Evolutionary conservation across 148 eudicot species (phyloP).

Genomic region (Nepenthes gracilis): DNA sequence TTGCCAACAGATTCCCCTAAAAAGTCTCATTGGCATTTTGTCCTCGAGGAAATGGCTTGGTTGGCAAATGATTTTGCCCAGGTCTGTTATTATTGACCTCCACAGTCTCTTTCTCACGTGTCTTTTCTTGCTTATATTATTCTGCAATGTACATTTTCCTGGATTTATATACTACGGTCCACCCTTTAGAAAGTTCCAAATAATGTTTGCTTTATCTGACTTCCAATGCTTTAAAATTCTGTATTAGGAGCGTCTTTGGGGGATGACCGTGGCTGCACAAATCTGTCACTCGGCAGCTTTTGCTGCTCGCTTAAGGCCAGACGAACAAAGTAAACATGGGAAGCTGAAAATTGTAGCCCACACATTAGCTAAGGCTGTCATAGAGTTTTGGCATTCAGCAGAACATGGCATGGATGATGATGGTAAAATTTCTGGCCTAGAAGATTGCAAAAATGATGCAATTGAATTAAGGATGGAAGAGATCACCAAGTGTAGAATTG

Average conservation of each 20-base stretch:
- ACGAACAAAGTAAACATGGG: conserved; percentile 30
- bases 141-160: background rate
- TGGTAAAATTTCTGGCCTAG: conserved; percentile 12
- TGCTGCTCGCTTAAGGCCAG: conserved; percentile 44
- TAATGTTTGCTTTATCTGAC: conserved; percentile 2
- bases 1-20: conserved; percentile 26
- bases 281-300: conserved; percentile 44
- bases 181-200: background rate
- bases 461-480: conserved; percentile 9
- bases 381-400: conserved; percentile 76
- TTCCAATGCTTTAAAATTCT: conserved; percentile 1
- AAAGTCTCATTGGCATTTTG: conserved; percentile 83
- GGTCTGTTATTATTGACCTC: conserved; percentile 24
- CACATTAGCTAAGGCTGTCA: conserved; percentile 59
- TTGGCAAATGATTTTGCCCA: conserved; percentile 96
- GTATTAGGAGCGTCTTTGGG: conserved; percentile 85
- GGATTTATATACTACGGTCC: background rate
- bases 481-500: conserved; percentile 7
- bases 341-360: conserved; percentile 54
- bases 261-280: conserved; percentile 77
- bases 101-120: background rate
- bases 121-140: background rate
- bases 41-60: conserved; percentile 96
- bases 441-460: conserved; percentile 12
- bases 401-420: conserved; percentile 22